phyloP scores from a whole-genome alignment of 148 eudicot genomes.

The Cornus suecica region DNA sequence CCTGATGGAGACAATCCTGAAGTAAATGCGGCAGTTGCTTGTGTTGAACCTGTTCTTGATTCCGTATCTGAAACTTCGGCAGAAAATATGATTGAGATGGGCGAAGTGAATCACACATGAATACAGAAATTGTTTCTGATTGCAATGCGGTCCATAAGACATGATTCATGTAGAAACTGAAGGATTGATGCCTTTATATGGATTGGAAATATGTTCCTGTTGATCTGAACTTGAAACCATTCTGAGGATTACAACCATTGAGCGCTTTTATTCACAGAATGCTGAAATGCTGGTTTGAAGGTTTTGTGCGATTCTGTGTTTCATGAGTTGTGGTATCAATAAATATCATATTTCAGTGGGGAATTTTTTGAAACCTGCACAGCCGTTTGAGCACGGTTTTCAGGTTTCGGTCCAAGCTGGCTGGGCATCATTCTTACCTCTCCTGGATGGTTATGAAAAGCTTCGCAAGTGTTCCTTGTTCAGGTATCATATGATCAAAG shows the following conservation, averaged over 20 bases:
- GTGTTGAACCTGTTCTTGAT: too few relatives aligned
- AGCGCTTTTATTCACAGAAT: background rate
- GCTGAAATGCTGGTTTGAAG: background rate
- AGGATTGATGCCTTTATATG: background rate
- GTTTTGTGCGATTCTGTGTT: background rate
- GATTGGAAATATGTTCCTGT: background rate
- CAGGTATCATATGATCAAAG: background rate
- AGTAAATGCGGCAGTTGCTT: background rate
- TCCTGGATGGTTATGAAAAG: background rate
- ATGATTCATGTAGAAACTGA: background rate
- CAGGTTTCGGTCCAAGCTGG: background rate
- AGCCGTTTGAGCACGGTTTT: background rate
- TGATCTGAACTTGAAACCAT: background rate
- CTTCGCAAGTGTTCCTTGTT: background rate
- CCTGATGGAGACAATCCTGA: background rate
- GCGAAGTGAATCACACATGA: background rate
- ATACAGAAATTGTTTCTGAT: slow-evolving; percentile 5
- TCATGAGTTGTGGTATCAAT: background rate
- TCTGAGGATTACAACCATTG: background rate
- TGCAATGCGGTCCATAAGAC: background rate
- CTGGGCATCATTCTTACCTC: background rate
- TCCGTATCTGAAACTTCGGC: background rate
- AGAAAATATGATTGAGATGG: slow-evolving; percentile 1
- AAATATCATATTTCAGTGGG: background rate
- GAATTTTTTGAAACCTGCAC: background rate